A percentile compares a stretch with the other conserved stretches of the same genome.
Conservation (phyloP, 768 basidiomycete genomes). For the Termitomyces sp. region DNA sequence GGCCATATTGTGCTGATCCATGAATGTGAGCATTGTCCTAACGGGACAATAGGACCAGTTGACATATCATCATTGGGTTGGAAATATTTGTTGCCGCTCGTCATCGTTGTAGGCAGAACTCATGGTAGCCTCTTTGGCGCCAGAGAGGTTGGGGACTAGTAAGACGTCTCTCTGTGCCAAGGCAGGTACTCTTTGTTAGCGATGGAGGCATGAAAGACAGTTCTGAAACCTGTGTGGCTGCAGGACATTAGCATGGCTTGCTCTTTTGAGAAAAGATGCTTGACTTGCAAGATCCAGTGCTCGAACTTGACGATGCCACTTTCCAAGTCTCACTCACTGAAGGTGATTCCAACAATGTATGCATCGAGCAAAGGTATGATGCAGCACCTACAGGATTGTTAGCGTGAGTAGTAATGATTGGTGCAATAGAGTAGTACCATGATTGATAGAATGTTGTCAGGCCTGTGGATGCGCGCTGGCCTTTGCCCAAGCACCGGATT, state of each 20-base stretch:
- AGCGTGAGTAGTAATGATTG: background rate
- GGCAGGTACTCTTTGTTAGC: slow-evolving; percentile 9
- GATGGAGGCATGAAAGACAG: slow-evolving; percentile 12
- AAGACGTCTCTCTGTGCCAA: background rate
- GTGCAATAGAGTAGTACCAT: slow-evolving; percentile 39
- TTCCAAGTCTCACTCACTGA: background rate
- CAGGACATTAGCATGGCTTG: background rate
- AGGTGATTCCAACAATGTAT: slow-evolving; percentile 25
- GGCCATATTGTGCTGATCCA: slow-evolving; percentile 5
- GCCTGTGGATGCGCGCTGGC: slow-evolving; percentile 70
- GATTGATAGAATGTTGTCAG: slow-evolving; percentile 67
- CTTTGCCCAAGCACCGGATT: slow-evolving; percentile 63
- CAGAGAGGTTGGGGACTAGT: slow-evolving; percentile 15
- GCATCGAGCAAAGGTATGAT: slow-evolving; percentile 64
- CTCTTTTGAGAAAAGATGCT: no score
- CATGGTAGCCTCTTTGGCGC: slow-evolving; percentile 36
- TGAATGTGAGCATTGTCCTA: background rate
- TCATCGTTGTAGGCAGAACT: slow-evolving; percentile 21
- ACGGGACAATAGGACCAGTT: background rate
- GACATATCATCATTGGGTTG: background rate
- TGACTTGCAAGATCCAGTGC: slow-evolving; percentile 10
- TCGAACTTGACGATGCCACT: slow-evolving; percentile 4
- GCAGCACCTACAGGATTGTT: slow-evolving; percentile 40
- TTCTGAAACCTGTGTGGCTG: slow-evolving; percentile 12
- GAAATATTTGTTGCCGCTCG: slow-evolving; percentile 16